Evolutionary conservation across 2,329 filamentous ascomycete species (phyloP).

Genomic region (Zarea fungicola): DNA sequence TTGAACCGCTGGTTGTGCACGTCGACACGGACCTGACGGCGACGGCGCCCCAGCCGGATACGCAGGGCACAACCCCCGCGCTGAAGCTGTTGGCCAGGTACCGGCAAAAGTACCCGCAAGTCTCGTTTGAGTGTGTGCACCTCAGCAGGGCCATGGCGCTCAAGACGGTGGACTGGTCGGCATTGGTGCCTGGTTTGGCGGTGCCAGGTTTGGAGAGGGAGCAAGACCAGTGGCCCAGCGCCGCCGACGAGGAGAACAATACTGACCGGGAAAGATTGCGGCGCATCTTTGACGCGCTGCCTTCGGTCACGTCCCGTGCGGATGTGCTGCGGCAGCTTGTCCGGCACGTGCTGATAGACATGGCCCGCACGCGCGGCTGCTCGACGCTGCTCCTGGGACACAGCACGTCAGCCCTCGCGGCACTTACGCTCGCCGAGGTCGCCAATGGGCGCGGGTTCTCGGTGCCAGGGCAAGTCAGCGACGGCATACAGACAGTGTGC

Average conservation of each 20-base stretch:
- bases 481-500: slow-evolving; percentile 51
- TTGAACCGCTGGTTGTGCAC: slow-evolving; percentile 59
- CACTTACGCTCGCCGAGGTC: slow-evolving; percentile 78
- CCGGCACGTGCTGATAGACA: slow-evolving; percentile 63
- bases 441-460: slow-evolving; percentile 86
- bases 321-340: slow-evolving; percentile 70
- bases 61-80: slow-evolving; percentile 32
- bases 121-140: slow-evolving; percentile 57
- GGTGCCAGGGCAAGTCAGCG: slow-evolving; percentile 74
- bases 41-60: slow-evolving; percentile 16
- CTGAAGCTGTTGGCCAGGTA: slow-evolving; percentile 47
- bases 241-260: slow-evolving; percentile 22
- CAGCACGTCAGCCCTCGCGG: slow-evolving; percentile 82
- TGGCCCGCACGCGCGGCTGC: slow-evolving; percentile 56
- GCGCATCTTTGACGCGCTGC: slow-evolving; percentile 53
- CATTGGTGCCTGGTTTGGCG: slow-evolving; percentile 31
- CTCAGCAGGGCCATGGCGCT: slow-evolving; percentile 58
- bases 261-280: slow-evolving; percentile 39
- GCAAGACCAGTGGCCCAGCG: slow-evolving; percentile 3
- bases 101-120: slow-evolving; percentile 57
- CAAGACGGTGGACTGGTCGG: slow-evolving; percentile 48
- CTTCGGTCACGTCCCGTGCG: slow-evolving; percentile 67
- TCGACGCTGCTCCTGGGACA: slow-evolving; percentile 75
- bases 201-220: too few relatives aligned
- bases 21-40: slow-evolving; percentile 39